Percentiles rank a stretch among this genome's conserved stretches.
Evolutionary conservation across 2,329 filamentous ascomycete species (phyloP).

Genomic region (Botrytis cinerea): DNA sequence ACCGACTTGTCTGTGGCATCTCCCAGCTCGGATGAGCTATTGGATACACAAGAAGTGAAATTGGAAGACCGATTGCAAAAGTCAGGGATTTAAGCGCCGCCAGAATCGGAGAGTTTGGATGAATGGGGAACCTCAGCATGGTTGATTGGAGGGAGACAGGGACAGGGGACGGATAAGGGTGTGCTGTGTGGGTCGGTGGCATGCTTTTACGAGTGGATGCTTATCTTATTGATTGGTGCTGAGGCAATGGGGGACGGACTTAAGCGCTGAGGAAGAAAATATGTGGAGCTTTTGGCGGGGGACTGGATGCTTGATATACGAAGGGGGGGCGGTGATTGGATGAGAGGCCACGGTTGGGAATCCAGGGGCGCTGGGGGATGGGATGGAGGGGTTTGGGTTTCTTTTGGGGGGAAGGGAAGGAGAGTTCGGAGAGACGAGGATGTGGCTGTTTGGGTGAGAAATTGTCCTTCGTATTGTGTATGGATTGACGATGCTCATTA

Average conservation of each 20-base stretch:
- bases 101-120: conserved; percentile 7
- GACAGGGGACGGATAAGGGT: background rate
- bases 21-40: background rate
- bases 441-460: background rate
- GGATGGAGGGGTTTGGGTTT: background rate
- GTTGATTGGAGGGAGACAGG: background rate
- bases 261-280: conserved; percentile 18
- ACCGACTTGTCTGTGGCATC: background rate
- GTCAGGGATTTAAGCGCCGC: conserved; percentile 23
- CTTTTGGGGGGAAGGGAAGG: background rate
- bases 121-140: background rate
- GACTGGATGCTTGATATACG: conserved; percentile 1
- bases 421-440: background rate
- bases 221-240: background rate
- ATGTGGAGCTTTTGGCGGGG: conserved; percentile 11
- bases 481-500: too few relatives aligned
- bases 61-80: background rate
- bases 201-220: conserved; percentile 1
- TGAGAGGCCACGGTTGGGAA: background rate
- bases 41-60: background rate
- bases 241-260: background rate
- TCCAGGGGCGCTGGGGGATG: background rate
- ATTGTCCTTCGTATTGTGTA: background rate
- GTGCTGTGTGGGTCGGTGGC: background rate
- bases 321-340: background rate